Percentiles rank a stretch among this genome's conserved stretches.
phyloP scores from a whole-genome alignment of 495 filamentous ascomycete species.

The Penicillium daleae region DNA sequence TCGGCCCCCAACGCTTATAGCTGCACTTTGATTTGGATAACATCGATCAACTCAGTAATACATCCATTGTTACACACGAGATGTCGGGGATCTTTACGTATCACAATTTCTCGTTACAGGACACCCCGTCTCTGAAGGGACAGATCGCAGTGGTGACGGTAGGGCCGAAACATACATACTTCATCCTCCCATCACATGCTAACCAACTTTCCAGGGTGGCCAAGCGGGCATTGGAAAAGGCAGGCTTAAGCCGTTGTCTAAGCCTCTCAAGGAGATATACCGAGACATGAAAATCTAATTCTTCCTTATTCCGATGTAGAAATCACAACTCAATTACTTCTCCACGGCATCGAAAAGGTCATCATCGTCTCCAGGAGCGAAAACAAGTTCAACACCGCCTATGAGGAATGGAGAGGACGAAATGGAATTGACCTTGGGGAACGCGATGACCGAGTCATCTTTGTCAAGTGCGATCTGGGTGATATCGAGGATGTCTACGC shows the following conservation, averaged over 20 bases:
- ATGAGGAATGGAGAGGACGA: slow-evolving; percentile 26
- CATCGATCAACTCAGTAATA: no score
- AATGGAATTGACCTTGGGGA: slow-evolving; percentile 23
- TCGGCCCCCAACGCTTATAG: neutral
- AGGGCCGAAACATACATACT: neutral
- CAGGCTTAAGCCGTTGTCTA: neutral
- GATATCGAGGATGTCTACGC: slow-evolving; percentile 33
- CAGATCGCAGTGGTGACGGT: slow-evolving; percentile 47
- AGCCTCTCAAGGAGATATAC: neutral
- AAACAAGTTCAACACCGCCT: slow-evolving; percentile 29
- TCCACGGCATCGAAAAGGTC: slow-evolving; percentile 42
- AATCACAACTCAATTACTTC: slow-evolving; percentile 43
- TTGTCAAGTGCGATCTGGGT: slow-evolving; percentile 38
- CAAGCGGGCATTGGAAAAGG: slow-evolving; percentile 45
- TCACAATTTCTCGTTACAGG: slow-evolving; percentile 29
- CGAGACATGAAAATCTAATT: neutral
- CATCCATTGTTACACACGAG: no score
- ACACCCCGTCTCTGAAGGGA: slow-evolving; percentile 35
- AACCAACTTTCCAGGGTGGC: slow-evolving; percentile 31
- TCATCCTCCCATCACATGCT: neutral
- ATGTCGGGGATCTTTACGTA: slow-evolving; percentile 31
- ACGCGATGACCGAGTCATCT: slow-evolving; percentile 29
- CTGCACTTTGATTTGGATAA: neutral
- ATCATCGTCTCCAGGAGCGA: slow-evolving; percentile 38
- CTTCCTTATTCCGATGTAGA: slow-evolving; percentile 19